These are phyloP conservation scores for Camellia sinensis DNA, from an alignment of 148 eudicot genomes.

Conservation along the genomic window DNA sequence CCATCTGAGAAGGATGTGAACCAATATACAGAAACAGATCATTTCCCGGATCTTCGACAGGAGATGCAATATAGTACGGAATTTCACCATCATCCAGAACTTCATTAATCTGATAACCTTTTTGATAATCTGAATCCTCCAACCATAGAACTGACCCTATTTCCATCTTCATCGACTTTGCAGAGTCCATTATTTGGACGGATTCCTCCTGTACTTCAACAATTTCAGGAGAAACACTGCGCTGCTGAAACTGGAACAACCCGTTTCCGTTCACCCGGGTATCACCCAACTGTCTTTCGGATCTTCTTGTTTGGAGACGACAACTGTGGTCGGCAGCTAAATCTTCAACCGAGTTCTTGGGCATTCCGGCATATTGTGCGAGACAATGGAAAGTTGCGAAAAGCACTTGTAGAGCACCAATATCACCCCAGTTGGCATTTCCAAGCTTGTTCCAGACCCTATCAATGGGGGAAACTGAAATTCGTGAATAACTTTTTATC, in stretches of 20 bases:
- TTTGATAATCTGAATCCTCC: slow-evolving; percentile 67
- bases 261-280: slow-evolving; percentile 55
- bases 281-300: slow-evolving; percentile 70
- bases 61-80: slow-evolving; percentile 53
- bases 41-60: slow-evolving; percentile 62
- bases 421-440: slow-evolving; percentile 94
- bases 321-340: slow-evolving; percentile 93
- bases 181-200: slow-evolving; percentile 36
- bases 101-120: slow-evolving; percentile 68
- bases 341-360: slow-evolving; percentile 79
- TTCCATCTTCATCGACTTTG: slow-evolving; percentile 57
- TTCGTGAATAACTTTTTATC: slow-evolving; percentile 54
- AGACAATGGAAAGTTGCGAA: slow-evolving; percentile 86
- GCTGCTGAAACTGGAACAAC: slow-evolving; percentile 55
- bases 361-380: slow-evolving; percentile 64
- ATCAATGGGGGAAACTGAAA: slow-evolving; percentile 74
- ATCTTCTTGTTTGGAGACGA: slow-evolving; percentile 82
- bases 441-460: slow-evolving; percentile 98
- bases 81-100: slow-evolving; percentile 63
- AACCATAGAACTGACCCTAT: slow-evolving; percentile 62
- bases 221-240: slow-evolving; percentile 72
- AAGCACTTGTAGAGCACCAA: slow-evolving; percentile 87
- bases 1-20: slow-evolving; percentile 82
- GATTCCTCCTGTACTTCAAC: slow-evolving; percentile 76
- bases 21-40: slow-evolving; percentile 65